Base-by-base conservation (phyloP, 2,329 filamentous ascomycete species). In the Penicillium sp. region DNA sequence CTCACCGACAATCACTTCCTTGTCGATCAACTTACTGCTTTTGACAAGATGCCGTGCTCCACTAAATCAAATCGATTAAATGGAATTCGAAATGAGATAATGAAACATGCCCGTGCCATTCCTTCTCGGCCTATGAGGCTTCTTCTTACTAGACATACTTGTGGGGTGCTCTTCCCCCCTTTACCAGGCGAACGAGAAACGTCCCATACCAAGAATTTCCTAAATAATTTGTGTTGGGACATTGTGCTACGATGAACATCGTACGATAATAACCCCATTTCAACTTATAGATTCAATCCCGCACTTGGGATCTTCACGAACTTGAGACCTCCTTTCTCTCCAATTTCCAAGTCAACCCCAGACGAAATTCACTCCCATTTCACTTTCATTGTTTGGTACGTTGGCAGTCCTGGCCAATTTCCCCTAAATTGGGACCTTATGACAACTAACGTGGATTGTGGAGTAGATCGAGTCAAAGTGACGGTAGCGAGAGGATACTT, bases 81-180 rank as follows among this genome's bases (percentile, higher is more conserved):
- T n/a, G 38, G 14, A 28, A 16, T 31, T 30, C 7, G 19, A 12
- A 37, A 36, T 34, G 28, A 40, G 11, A 50, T 35, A 58, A 56
- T 55, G 55, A 56, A 56, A 58, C 54, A 46, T 29, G 40, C 41
- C 51, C 49, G 49, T 49, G 41, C 47, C 48, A 56, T 11, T n/a
- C 12, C 36, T 31, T 36, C 11, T 41, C 34, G 28, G 39, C 41
- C 49, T 46, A 56, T 45, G 25, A 41, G 53, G 39, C 43, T 46
- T 19, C 29, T 42, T 29, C 16, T 16, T 31, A 29, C 34, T 38
- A 14, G 28, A 52, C 33, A 45, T 19, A 50, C 40, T 44, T 34
- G 51, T 42, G 41, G 43, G 22, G 19, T 9, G 13, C 22, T 18
- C 10, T 41, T 13, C 52, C 56, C 55, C 56, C 56, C 47, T 49